Conservation (phyloP, 768 basidiomycete species). For the Megacollybia marginata region DNA sequence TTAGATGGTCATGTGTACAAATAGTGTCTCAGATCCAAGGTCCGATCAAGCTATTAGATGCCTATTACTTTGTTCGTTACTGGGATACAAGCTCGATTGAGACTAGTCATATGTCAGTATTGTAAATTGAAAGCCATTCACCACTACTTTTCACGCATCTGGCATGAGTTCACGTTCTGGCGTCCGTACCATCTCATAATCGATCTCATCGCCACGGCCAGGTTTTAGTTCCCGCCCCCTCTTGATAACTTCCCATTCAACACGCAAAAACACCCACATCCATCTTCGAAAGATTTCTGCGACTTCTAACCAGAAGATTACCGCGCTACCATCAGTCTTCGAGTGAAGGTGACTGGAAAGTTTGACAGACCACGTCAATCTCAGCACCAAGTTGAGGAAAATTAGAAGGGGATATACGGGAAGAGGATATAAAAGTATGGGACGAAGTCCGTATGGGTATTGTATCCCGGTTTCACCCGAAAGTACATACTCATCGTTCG, state of each 20-base stretch:
- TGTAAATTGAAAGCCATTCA: not conserved
- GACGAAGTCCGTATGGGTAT: constrained; percentile 69
- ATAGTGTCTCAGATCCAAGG: no score
- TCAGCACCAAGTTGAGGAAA: constrained; percentile 6
- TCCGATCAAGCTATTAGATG: no score
- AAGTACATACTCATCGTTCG: constrained; percentile 11
- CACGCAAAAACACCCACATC: constrained; percentile 96
- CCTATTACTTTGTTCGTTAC: no score
- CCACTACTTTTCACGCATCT: not conserved
- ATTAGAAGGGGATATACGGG: constrained; percentile 66
- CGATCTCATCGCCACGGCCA: constrained; percentile 20
- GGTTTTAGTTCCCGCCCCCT: constrained; percentile 24
- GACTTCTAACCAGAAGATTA: constrained; percentile 87
- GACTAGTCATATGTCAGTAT: no score
- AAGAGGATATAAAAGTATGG: constrained; percentile 71
- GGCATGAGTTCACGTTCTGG: constrained; percentile 6
- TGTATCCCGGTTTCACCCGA: constrained; percentile 13
- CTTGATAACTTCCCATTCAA: constrained; percentile 94
- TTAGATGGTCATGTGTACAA: no score
- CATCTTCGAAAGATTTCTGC: constrained; percentile 87
- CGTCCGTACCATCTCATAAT: constrained; percentile 34
- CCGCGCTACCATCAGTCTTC: constrained; percentile 56
- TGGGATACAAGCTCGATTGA: no score
- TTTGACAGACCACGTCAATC: constrained; percentile 12
- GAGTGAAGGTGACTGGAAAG: constrained; percentile 7